A percentile compares a stretch with the other conserved stretches of the same genome.
Conservation (phyloP, 768 basidiomycete species). For the Phlegmacium glaucopus region DNA sequence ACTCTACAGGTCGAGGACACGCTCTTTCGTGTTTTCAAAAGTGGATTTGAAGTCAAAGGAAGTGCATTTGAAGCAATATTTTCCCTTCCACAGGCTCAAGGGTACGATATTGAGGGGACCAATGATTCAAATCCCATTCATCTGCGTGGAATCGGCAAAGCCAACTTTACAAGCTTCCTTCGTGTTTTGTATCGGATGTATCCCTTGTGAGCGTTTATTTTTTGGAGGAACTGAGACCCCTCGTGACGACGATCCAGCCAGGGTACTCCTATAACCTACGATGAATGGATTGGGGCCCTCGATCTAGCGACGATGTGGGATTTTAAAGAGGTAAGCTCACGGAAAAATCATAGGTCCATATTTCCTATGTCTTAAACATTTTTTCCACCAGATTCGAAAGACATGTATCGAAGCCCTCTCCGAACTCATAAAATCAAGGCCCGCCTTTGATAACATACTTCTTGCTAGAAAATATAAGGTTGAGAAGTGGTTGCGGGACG, state of each 20-base stretch:
- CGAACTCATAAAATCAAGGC: neutral
- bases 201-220: neutral
- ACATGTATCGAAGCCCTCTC: neutral
- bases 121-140: neutral
- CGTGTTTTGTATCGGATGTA: constrained; percentile 1
- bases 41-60: constrained; percentile 4
- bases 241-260: neutral
- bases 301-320: constrained; percentile 6
- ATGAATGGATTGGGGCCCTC: neutral
- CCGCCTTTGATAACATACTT: neutral
- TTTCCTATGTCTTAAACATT: neutral
- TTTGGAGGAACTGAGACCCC: neutral
- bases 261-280: neutral
- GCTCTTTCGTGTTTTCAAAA: constrained; percentile 6
- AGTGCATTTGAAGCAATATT: constrained; percentile 8
- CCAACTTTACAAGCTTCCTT: constrained; percentile 4
- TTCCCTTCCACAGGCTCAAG: neutral
- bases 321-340: constrained; percentile 1
- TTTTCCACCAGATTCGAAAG: neutral
- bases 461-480: constrained; percentile 3
- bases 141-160: neutral
- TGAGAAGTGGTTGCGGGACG: neutral
- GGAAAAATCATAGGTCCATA: neutral
- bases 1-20: constrained; percentile 6
- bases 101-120: neutral